These are phyloP conservation scores for Dunaliella primolecta DNA, from an alignment of 139 green algal species.

Conservation along the genomic window DNA sequence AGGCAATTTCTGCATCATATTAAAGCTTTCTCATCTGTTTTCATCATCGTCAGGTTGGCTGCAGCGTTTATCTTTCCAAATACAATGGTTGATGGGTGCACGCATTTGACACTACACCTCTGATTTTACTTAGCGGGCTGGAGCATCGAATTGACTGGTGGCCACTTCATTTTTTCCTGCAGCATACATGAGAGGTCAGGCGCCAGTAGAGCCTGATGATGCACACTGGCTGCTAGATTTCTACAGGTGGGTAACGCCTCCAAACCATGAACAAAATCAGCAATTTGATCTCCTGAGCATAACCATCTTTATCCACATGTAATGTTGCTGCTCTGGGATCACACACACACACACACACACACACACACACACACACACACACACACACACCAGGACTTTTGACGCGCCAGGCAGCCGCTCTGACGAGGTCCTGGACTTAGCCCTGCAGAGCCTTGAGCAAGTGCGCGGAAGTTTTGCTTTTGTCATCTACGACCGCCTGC, in stretches of 20 bases:
- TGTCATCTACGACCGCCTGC: slow-evolving; percentile 58
- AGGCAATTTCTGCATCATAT: background rate
- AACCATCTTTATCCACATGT: too few relatives aligned
- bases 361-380: background rate
- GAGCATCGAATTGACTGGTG: background rate
- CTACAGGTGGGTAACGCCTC: slow-evolving; percentile 37
- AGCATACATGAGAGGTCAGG: slow-evolving; percentile 42
- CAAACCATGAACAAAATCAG: background rate
- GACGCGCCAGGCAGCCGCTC: background rate
- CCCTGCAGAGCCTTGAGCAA: slow-evolving; percentile 46
- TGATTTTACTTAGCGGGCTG: background rate
- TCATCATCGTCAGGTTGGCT: background rate
- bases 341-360: background rate
- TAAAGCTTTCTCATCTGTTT: background rate
- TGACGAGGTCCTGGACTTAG: slow-evolving; percentile 28
- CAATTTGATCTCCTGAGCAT: background rate
- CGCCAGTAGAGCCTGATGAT: slow-evolving; percentile 23
- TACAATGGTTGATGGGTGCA: background rate
- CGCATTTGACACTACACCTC: background rate
- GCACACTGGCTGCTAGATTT: slow-evolving; percentile 68
- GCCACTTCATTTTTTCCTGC: too few relatives aligned
- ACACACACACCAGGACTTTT: background rate
- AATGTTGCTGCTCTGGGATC: too few relatives aligned
- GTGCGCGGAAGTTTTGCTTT: slow-evolving; percentile 67
- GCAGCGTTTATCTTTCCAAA: background rate